These are phyloP conservation scores for Trichoderma koningii DNA, from an alignment of 2,329 filamentous ascomycete genomes.

Conservation along the genomic window DNA sequence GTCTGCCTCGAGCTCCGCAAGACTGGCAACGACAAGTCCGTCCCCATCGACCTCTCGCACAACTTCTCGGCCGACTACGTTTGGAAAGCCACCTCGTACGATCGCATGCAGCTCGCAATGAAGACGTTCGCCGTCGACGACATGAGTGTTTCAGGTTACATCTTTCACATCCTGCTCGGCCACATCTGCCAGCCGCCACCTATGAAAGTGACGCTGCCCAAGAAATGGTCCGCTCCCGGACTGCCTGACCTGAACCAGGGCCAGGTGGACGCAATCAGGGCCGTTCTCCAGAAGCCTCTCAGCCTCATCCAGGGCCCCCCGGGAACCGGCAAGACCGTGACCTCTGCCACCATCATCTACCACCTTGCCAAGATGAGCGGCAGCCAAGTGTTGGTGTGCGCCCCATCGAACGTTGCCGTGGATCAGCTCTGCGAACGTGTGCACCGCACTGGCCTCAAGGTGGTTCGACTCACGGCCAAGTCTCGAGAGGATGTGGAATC, in stretches of 20 bases:
- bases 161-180: conserved; percentile 94
- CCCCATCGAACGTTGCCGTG: conserved; percentile 96
- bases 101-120: conserved; percentile 99
- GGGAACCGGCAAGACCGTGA: conserved; percentile 97
- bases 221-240: conserved; percentile 94
- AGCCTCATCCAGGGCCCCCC: conserved; percentile 96
- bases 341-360: conserved; percentile 97
- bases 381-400: conserved; percentile 92
- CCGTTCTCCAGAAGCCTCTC: conserved; percentile 87
- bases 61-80: conserved; percentile 99
- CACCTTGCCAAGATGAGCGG: conserved; percentile 94
- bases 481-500: conserved; percentile 98
- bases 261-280: conserved; percentile 95
- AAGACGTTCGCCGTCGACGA: conserved; percentile 98
- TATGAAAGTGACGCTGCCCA: conserved; percentile 93
- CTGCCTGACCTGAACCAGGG: conserved; percentile 93
- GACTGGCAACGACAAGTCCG: conserved; percentile 92
- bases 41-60: conserved; percentile 93
- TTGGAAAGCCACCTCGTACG: conserved; percentile 99
- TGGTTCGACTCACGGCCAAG: conserved; percentile 96
- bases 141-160: conserved; percentile 97
- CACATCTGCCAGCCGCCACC: conserved; percentile 92
- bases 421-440: conserved; percentile 98
- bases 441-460: conserved; percentile 90
- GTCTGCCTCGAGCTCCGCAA: conserved; percentile 93